Evolutionary conservation across 2,329 filamentous ascomycete species (phyloP).

Genomic region (Colletotrichum lupini): DNA sequence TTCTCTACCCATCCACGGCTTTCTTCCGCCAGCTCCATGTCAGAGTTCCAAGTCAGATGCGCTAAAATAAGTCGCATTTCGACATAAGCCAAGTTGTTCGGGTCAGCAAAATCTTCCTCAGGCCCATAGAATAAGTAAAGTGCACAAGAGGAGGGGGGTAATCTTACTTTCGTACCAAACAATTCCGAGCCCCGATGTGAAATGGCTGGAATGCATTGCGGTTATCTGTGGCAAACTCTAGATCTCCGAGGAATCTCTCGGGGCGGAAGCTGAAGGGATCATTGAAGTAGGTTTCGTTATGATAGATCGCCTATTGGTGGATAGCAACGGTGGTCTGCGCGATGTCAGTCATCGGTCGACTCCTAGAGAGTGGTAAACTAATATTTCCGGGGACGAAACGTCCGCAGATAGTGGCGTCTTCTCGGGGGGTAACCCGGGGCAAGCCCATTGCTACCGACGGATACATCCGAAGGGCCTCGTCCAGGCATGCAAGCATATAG

Average conservation of each 20-base stretch:
- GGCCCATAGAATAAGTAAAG: too few species aligned
- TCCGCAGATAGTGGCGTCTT: slow-evolving; percentile 37
- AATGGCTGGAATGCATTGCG: slow-evolving; percentile 44
- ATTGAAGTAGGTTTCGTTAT: slow-evolving; percentile 48
- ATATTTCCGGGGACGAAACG: too few species aligned
- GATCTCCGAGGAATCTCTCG: slow-evolving; percentile 48
- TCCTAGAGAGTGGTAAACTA: not conserved
- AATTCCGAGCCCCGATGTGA: slow-evolving; percentile 43
- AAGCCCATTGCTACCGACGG: slow-evolving; percentile 42
- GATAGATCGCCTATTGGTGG: slow-evolving; percentile 45
- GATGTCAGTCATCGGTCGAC: not conserved
- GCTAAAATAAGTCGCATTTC: slow-evolving; percentile 61
- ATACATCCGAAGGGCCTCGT: slow-evolving; percentile 56
- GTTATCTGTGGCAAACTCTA: slow-evolving; percentile 39
- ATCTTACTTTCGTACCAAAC: slow-evolving; percentile 47
- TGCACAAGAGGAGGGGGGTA: too few species aligned
- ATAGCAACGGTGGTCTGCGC: slow-evolving; percentile 48
- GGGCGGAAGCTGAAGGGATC: slow-evolving; percentile 58
- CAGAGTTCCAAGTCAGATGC: slow-evolving; percentile 58
- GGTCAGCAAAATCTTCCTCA: not conserved
- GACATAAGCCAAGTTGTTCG: slow-evolving; percentile 52
- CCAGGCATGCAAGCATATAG: slow-evolving; percentile 53
- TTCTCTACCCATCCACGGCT: slow-evolving; percentile 48
- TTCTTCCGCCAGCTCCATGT: slow-evolving; percentile 50
- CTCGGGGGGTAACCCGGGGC: slow-evolving; percentile 45